Conservation (phyloP, 768 basidiomycete genomes). For the Sutorius australiensis region DNA sequence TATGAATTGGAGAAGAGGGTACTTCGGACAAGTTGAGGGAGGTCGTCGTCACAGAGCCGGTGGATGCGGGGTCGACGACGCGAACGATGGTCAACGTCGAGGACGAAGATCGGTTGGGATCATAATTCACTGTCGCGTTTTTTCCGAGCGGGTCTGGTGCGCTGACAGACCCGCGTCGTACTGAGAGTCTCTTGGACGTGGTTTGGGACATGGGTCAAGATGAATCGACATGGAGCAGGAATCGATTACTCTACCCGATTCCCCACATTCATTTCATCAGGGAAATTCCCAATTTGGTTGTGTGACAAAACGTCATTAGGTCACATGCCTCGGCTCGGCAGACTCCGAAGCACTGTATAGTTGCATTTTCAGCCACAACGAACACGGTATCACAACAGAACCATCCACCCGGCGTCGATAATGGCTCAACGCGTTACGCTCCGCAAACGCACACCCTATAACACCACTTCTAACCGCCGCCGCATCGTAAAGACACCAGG, state of each 20-base stretch:
- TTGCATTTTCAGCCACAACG: slow-evolving; percentile 21
- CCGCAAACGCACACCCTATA: slow-evolving; percentile 97
- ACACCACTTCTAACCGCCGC: slow-evolving; percentile 94
- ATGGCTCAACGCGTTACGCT: slow-evolving; percentile 99
- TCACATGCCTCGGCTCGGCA: slow-evolving; percentile 8
- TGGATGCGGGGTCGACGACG: slow-evolving; percentile 38
- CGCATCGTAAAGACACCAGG: slow-evolving; percentile 97
- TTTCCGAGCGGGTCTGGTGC: slow-evolving; percentile 67
- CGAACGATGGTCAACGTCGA: slow-evolving; percentile 75
- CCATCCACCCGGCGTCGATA: slow-evolving; percentile 15
- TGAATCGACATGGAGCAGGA: neutral
- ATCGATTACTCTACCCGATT: neutral
- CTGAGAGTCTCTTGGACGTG: slow-evolving; percentile 36
- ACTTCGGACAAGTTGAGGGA: slow-evolving; percentile 26
- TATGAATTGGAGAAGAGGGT: slow-evolving; percentile 23
- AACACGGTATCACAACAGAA: neutral
- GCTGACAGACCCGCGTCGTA: slow-evolving; percentile 63
- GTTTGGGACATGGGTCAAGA: slow-evolving; percentile 17
- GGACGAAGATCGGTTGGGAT: slow-evolving; percentile 52
- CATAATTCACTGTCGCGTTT: slow-evolving; percentile 49
- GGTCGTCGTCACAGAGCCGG: slow-evolving; percentile 4
- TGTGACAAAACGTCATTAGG: neutral
- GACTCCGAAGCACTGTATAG: slow-evolving; percentile 22
- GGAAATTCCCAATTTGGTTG: slow-evolving; percentile 6
- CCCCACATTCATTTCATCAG: neutral